phyloP scores from a whole-genome alignment of 768 basidiomycete species.

The Sporobolomyces phaffii region DNA sequence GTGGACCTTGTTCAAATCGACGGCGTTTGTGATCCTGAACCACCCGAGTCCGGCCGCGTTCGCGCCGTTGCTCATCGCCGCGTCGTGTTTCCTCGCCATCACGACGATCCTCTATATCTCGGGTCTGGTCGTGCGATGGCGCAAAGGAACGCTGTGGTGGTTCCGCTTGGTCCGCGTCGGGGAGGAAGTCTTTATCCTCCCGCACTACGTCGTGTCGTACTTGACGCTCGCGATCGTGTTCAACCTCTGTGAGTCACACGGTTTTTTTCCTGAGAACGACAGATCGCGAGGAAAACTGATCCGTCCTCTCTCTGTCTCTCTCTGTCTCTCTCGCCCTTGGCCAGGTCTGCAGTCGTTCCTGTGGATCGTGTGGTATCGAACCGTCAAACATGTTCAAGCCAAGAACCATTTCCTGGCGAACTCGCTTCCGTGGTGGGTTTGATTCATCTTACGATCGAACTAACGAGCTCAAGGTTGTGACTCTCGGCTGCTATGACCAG shows the following conservation, averaged over 20 bases:
- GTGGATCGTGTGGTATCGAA: not conserved
- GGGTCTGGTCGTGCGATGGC: not conserved
- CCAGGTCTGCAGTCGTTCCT: conserved; percentile 6
- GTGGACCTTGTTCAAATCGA: not conserved
- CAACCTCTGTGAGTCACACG: conserved; percentile 10
- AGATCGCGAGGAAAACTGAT: too few species aligned
- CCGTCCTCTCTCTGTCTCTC: too few species aligned
- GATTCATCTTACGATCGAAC: not conserved
- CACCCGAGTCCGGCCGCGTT: not conserved
- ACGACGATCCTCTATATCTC: not conserved
- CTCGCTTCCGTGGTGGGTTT: conserved; percentile 1
- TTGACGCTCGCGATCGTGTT: not conserved
- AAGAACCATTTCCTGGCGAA: not conserved
- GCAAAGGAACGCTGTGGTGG: conserved; percentile 3
- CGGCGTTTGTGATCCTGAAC: not conserved
- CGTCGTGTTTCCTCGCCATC: not conserved
- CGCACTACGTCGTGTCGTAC: not conserved
- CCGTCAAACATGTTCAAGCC: not conserved
- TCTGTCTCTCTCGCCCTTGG: not conserved
- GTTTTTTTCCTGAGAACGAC: not conserved
- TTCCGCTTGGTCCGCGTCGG: not conserved
- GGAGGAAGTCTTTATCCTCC: not conserved
- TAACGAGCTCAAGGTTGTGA: not conserved
- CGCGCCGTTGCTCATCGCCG: not conserved
- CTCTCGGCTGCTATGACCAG: too few species aligned